phyloP scores from a whole-genome alignment of 169 alveolate genomes.

The Babesia ovis region DNA sequence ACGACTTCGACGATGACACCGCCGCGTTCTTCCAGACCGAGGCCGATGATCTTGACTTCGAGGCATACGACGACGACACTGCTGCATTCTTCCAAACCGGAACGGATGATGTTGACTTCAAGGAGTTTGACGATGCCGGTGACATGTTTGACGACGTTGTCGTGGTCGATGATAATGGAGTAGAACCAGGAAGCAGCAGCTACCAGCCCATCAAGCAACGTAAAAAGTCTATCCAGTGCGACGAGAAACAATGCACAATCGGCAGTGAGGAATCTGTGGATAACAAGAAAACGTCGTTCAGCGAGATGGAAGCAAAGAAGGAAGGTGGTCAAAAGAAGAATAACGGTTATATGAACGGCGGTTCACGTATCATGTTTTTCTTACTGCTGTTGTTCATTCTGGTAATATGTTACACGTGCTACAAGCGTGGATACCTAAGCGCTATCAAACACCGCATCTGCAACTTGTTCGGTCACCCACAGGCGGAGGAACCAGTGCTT shows the following conservation, averaged over 20 bases:
- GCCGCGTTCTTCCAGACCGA: conserved; percentile 14
- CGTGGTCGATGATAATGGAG: background rate
- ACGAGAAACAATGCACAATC: background rate
- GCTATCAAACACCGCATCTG: background rate
- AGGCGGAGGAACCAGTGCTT: background rate
- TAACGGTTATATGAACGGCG: background rate
- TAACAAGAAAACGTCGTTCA: background rate
- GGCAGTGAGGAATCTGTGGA: background rate
- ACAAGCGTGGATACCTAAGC: background rate
- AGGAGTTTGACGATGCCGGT: background rate
- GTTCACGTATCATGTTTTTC: background rate
- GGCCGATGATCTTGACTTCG: too few relatives aligned
- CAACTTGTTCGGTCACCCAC: background rate
- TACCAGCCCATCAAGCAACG: conserved; percentile 19
- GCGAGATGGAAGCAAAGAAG: background rate
- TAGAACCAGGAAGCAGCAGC: conserved; percentile 1
- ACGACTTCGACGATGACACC: background rate
- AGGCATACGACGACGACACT: background rate
- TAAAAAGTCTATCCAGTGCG: background rate
- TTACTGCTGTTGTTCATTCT: background rate
- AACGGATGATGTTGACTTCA: background rate
- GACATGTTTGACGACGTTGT: background rate
- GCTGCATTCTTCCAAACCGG: conserved; percentile 12
- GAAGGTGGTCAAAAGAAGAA: background rate
- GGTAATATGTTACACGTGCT: background rate